These are phyloP conservation scores for Kluyveromyces sp. DNA, from an alignment of 1,139 yeast genomes.

Conservation along the genomic window DNA sequence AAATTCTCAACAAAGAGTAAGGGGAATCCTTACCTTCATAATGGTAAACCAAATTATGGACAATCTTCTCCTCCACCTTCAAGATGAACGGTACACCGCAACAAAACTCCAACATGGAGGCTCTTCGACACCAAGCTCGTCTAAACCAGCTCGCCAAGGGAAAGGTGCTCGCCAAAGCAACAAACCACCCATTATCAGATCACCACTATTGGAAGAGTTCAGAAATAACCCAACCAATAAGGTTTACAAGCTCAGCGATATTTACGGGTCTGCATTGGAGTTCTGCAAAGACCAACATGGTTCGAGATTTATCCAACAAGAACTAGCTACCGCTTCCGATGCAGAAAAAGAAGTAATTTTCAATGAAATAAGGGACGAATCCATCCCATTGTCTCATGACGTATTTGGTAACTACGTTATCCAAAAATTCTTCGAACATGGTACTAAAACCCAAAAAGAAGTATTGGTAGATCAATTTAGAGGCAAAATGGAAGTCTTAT, in stretches of 20 bases:
- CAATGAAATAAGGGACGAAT: constrained; percentile 69
- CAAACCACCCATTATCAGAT: constrained; percentile 43
- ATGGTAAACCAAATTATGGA: constrained; percentile 4
- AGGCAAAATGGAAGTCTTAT: constrained; percentile 66
- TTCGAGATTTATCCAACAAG: constrained; percentile 89
- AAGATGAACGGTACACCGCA: constrained; percentile 4
- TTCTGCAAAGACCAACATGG: constrained; percentile 97
- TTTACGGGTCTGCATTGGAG: constrained; percentile 83
- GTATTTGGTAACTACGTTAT: constrained; percentile 97
- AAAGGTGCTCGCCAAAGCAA: constrained; percentile 6
- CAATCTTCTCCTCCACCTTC: constrained; percentile 3
- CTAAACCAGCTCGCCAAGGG: constrained; percentile 8
- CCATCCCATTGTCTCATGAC: constrained; percentile 84
- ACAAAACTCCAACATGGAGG: background rate
- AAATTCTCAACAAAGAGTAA: constrained; percentile 4
- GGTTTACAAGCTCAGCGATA: constrained; percentile 59
- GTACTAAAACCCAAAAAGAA: constrained; percentile 61
- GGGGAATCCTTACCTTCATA: constrained; percentile 8
- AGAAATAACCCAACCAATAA: constrained; percentile 60
- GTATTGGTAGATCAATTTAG: constrained; percentile 67
- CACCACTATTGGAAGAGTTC: constrained; percentile 82
- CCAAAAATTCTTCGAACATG: constrained; percentile 86
- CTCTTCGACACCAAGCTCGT: background rate
- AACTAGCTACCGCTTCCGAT: constrained; percentile 54
- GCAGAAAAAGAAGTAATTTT: constrained; percentile 77